Evolutionary conservation across 176 grass and related monocot genomes (phyloP), one percentile per base, ranked within the genome.

Genomic region (Zizania latifolia): DNA sequence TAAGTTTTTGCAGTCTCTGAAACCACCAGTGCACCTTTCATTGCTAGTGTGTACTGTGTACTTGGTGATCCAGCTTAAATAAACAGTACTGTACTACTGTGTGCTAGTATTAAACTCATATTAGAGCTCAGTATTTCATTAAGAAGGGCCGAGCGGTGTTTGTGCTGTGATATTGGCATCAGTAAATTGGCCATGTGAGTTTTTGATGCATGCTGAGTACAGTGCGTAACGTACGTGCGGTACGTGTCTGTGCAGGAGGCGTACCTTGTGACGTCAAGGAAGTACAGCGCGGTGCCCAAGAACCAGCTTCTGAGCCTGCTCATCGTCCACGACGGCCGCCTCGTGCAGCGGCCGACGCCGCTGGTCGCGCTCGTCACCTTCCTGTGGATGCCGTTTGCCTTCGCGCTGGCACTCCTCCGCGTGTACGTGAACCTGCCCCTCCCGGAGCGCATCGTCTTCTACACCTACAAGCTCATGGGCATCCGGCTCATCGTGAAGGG

Each of bases 371-470:
- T 98, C 13, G 76, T 92, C 75, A 94, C 94, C 39, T 98, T 98
- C 78, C 86, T 98, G 5, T 98, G 94, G 94, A 89, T 98, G 86
- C 94, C 94, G 0, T 82, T 98, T 40, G 94, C 88, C 19, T 94
- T 98, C 78, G 78, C 76, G 14, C 94, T 98, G 1, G 81, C 94
- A n/a, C 86, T 98, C 3, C 74, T 89, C 65, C 91, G 94, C 24
- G 81, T 98, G 7, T 98, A 98, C 80, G 26, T 98, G 84, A 98
- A 92, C 84, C 84, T 98, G 65, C 91, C 94, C 13, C 85, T 98
- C 23, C 94, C 94, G 0, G 89, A 98, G 81, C 91, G 94, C 48
- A 81, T 94, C 75, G 94, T 94, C 41, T 94, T 94, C 85, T 93
- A 90, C 86, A 86, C 71, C 34, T 98, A 98, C 91, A 90, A 93